Base-by-base conservation (phyloP, 257 asterid genomes). In the Plectranthus barbatus region DNA sequence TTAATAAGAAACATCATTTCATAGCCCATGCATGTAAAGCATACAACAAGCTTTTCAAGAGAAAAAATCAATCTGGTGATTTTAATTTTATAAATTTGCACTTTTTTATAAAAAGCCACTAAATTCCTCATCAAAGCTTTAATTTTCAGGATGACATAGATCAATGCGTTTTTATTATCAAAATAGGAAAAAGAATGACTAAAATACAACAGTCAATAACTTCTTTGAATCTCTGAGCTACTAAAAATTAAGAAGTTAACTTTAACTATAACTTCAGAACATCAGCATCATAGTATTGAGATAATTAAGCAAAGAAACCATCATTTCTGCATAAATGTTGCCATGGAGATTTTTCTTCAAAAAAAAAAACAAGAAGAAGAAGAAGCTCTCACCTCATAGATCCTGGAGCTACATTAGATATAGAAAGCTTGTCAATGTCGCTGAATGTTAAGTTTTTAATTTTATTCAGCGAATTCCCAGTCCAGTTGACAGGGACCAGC, bases 401-500 rank as follows among this genome's bases (percentile, higher is more conserved):
- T 63, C 89, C 96, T 14, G 85, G 57, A 52, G 94, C 80, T 31
- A 93, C 81, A 69, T 90, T 93, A 57, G 95, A 90, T 77, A 87
- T 90, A 2, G 95, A 93, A 15, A 90, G 95, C 83, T 79, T 93
- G 80, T 93, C 99, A 18, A 93, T 81, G 64, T 81, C 47, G 67
- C 87, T 87, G 75, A 56, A 93, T 4, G 94, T 85, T 44, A 93
- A 19, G 75, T 83, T 86, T 67, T 86, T 76, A 45, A 76, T 74
- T 41, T 50, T 60, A 34, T 72, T 77, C 47, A 93, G 68, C 8
- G 90, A 70, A 31, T 51, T 47, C 56, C 97, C 97, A 9, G 95
- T 85, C 84, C 83, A 93, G 67, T 93, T 93, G 69, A 93, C 88
- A 36, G 98, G 98, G 69, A 84, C 82, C 77, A 93, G 77, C 6